Conservation (phyloP, 164 flowering plant species). For the Vitis rotundifolia region DNA sequence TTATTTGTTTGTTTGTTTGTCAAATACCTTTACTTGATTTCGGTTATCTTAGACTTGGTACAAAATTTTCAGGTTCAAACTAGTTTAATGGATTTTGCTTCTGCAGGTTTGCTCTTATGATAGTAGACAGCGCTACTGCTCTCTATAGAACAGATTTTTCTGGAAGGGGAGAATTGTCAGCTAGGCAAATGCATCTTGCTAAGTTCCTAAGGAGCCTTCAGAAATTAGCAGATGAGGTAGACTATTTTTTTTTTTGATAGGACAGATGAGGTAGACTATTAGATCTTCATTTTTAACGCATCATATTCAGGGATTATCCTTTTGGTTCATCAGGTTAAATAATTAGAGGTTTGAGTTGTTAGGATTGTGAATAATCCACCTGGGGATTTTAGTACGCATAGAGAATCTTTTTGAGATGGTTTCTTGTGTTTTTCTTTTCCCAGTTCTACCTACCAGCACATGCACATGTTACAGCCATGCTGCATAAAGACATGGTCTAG, state of each 20-base stretch:
- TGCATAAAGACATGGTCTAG: background rate
- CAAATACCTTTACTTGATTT: background rate
- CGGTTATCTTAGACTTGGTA: background rate
- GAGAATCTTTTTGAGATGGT: background rate
- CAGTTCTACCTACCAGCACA: background rate
- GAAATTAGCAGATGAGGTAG: constrained; percentile 94
- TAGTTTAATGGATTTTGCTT: background rate
- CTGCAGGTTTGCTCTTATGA: constrained; percentile 86
- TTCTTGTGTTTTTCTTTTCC: background rate
- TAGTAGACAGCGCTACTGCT: constrained; percentile 94
- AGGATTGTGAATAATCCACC: background rate
- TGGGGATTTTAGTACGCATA: background rate
- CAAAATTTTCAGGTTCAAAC: background rate
- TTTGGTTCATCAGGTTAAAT: background rate
- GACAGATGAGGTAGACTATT: constrained; percentile 80
- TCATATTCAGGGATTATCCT: background rate
- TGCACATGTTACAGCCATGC: background rate
- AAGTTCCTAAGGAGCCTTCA: constrained; percentile 83
- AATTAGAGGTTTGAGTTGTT: background rate
- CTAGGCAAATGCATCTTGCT: constrained; percentile 91
- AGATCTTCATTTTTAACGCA: background rate
- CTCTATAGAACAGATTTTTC: constrained; percentile 89
- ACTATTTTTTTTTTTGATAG: too few relatives aligned
- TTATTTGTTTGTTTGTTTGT: background rate
- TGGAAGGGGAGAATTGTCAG: constrained; percentile 96